Percentiles rank a stretch among this genome's conserved stretches.
Conservation (phyloP, 2,329 filamentous ascomycete species). For the Arthrobotrys musiformis region DNA sequence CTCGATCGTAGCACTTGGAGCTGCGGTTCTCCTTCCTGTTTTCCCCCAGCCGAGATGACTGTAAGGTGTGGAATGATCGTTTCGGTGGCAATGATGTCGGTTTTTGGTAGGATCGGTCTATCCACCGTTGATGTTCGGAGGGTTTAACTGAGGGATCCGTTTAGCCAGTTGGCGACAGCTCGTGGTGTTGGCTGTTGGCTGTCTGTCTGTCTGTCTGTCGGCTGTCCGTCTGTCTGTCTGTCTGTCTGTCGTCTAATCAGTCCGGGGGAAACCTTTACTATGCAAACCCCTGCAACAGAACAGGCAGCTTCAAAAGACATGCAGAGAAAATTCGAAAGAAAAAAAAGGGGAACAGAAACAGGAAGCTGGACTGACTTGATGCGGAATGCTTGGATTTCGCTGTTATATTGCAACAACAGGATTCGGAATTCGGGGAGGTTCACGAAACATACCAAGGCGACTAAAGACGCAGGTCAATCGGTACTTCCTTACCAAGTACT, state of each 20-base stretch:
- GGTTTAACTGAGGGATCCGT: constrained; percentile 19
- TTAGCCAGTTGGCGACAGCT: constrained; percentile 21
- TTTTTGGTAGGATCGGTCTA: constrained; percentile 46
- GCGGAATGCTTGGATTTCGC: background rate
- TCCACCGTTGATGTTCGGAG: constrained; percentile 38
- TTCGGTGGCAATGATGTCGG: constrained; percentile 32
- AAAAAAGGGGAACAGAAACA: too few relatives aligned
- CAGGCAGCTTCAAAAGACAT: too few relatives aligned
- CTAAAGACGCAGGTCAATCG: constrained; percentile 24
- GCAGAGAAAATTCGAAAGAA: too few relatives aligned
- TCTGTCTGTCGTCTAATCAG: too few relatives aligned
- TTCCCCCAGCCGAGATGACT: constrained; percentile 13
- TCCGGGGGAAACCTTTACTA: too few relatives aligned
- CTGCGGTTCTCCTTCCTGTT: constrained; percentile 11
- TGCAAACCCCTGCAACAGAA: too few relatives aligned
- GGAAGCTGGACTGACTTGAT: background rate
- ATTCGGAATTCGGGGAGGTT: constrained; percentile 22
- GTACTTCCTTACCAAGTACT: too few relatives aligned
- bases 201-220: background rate
- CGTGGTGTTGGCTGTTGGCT: constrained; percentile 6
- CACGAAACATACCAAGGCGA: constrained; percentile 28
- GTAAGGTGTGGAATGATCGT: constrained; percentile 1
- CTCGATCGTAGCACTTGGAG: too few relatives aligned
- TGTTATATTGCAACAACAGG: too few relatives aligned
- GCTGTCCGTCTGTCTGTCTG: background rate